A percentile compares a stretch with the other conserved stretches of the same genome.
These are phyloP conservation scores for Thalassiosira livingstoniorum DNA, from an alignment of 352 stramenopile genomes.

Conservation along the genomic window DNA sequence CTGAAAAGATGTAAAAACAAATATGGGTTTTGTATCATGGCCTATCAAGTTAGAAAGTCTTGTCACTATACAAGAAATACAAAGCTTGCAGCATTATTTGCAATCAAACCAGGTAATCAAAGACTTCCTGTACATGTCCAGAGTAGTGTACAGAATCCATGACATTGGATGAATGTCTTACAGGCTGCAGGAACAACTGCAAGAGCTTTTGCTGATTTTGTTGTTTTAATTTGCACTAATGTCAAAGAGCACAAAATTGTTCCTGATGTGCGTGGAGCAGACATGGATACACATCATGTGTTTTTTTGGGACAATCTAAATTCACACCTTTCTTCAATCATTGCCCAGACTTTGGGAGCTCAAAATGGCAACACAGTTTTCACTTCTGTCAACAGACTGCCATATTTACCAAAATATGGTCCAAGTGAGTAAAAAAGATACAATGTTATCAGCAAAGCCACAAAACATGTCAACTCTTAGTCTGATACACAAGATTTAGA, in stretches of 20 bases:
- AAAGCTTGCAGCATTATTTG: conserved; percentile 23
- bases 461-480: neutral
- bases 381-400: neutral
- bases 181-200: neutral
- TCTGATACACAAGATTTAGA: neutral
- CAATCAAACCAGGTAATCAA: conserved; percentile 8
- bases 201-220: conserved; percentile 18
- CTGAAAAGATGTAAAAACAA: conserved; percentile 14
- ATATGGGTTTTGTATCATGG: neutral
- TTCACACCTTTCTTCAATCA: conserved; percentile 10
- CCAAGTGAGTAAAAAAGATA: conserved; percentile 25
- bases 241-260: conserved; percentile 15
- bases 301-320: conserved; percentile 29
- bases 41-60: conserved; percentile 9
- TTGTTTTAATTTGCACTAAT: conserved; percentile 11
- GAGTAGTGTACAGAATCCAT: neutral
- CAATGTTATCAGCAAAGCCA: neutral
- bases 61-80: conserved; percentile 18
- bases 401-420: conserved; percentile 23
- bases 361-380: neutral
- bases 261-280: neutral
- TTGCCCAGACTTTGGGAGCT: neutral
- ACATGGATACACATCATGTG: conserved; percentile 14
- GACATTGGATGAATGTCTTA: neutral
- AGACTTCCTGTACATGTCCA: neutral